phyloP scores from a whole-genome alignment of 2,329 filamentous ascomycete genomes.

The Clonostachys rosea region DNA sequence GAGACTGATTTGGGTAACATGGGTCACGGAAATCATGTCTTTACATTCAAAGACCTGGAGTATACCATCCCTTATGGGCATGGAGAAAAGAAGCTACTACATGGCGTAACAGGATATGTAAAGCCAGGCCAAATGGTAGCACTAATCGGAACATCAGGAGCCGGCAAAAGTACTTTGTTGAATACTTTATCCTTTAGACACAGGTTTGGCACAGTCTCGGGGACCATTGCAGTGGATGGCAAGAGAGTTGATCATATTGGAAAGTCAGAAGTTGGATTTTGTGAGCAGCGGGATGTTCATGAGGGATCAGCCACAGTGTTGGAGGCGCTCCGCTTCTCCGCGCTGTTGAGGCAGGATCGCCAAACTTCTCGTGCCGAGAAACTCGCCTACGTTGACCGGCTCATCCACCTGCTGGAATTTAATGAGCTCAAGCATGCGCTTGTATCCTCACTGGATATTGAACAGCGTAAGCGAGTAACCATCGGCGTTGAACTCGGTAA shows the following conservation, averaged over 20 bases:
- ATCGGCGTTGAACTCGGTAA: conserved; percentile 44
- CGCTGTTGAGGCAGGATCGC: conserved; percentile 53
- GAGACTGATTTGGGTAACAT: background rate
- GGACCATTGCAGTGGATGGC: conserved; percentile 75
- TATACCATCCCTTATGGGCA: conserved; percentile 59
- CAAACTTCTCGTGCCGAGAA: conserved; percentile 55
- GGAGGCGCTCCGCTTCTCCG: conserved; percentile 62
- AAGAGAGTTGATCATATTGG: conserved; percentile 66
- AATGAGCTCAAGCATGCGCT: conserved; percentile 56
- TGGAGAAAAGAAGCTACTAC: conserved; percentile 22
- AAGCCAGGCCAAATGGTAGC: conserved; percentile 79
- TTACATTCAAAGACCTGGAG: conserved; percentile 67
- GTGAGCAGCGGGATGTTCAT: conserved; percentile 60
- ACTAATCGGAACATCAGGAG: conserved; percentile 75
- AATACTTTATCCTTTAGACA: conserved; percentile 73
- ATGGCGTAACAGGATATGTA: conserved; percentile 66
- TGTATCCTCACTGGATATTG: conserved; percentile 52
- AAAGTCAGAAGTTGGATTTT: conserved; percentile 70
- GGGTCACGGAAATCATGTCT: conserved; percentile 28
- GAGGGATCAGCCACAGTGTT: conserved; percentile 59
- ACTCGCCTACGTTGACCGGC: conserved; percentile 59
- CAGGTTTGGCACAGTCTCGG: conserved; percentile 66
- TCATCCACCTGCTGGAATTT: conserved; percentile 63
- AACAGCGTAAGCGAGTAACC: conserved; percentile 49
- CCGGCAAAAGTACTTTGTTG: conserved; percentile 81